Conservation (phyloP, 2,329 filamentous ascomycete genomes). For the Pleoardoris graminearum region DNA sequence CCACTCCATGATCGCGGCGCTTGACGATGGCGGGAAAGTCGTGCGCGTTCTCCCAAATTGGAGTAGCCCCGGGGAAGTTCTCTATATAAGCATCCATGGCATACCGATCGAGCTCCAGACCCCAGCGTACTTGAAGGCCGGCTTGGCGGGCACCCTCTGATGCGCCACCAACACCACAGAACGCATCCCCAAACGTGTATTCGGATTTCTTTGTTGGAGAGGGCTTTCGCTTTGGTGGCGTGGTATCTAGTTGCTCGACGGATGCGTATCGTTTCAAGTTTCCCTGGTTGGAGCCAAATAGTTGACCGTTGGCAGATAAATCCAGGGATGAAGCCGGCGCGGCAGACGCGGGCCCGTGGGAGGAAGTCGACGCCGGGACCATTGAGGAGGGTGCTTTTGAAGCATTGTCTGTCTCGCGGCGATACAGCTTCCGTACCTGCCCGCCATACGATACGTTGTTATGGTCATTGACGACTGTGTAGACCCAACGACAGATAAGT, state of each 20-base stretch:
- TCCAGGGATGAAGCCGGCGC: neutral
- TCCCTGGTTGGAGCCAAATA: neutral
- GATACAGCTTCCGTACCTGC: conserved; percentile 14
- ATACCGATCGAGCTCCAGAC: conserved; percentile 18
- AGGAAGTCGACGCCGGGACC: neutral
- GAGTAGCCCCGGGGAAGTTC: conserved; percentile 15
- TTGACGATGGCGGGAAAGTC: conserved; percentile 15
- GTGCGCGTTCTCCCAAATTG: conserved; percentile 17
- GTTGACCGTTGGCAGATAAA: neutral
- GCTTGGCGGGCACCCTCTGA: conserved; percentile 26
- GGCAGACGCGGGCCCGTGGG: neutral
- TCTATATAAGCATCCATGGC: conserved; percentile 18
- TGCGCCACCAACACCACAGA: conserved; percentile 24
- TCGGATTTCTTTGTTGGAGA: neutral
- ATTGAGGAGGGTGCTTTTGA: neutral
- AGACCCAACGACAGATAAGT: conserved; percentile 17
- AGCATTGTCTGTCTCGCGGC: conserved; percentile 9
- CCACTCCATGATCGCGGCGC: conserved; percentile 6
- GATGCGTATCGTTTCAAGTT: neutral
- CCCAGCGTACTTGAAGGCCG: conserved; percentile 16
- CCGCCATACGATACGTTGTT: conserved; percentile 19
- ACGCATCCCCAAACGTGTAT: conserved; percentile 24
- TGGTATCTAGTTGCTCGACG: conserved; percentile 3
- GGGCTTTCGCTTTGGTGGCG: neutral
- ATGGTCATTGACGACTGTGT: conserved; percentile 10